Percentiles rank a stretch among this genome's conserved stretches.
Evolutionary conservation across 1,139 yeast species (phyloP).

Genomic region (Yamadazyma oceani): DNA sequence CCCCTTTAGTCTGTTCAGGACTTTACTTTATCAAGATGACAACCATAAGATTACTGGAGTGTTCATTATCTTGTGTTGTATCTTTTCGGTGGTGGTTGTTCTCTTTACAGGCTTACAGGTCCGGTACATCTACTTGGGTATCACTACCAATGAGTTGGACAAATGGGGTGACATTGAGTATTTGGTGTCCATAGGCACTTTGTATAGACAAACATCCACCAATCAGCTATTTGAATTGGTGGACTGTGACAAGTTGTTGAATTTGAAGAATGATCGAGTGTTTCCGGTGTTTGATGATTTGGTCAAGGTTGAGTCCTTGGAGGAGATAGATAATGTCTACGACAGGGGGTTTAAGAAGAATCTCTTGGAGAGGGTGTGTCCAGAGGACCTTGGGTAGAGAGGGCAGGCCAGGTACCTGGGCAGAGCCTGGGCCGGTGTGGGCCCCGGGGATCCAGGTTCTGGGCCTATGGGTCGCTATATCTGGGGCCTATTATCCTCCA

Average conservation of each 20-base stretch:
- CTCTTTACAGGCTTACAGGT: slow-evolving; percentile 65
- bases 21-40: slow-evolving; percentile 23
- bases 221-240: slow-evolving; percentile 23
- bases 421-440: too few relatives aligned
- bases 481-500: too few relatives aligned
- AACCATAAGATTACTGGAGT: slow-evolving; percentile 45
- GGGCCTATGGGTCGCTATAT: too few relatives aligned
- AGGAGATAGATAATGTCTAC: slow-evolving; percentile 60
- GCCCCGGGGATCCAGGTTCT: too few relatives aligned
- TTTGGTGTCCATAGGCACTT: slow-evolving; percentile 43
- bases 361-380: slow-evolving; percentile 17
- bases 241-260: slow-evolving; percentile 11
- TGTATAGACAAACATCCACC: slow-evolving; percentile 21
- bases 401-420: too few relatives aligned
- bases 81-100: slow-evolving; percentile 52
- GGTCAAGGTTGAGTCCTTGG: slow-evolving; percentile 9
- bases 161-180: slow-evolving; percentile 81
- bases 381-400: background rate
- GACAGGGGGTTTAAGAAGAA: slow-evolving; percentile 64
- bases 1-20: slow-evolving; percentile 26
- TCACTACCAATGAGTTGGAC: slow-evolving; percentile 84
- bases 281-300: slow-evolving; percentile 8
- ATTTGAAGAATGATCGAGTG: slow-evolving; percentile 13
- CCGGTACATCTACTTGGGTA: slow-evolving; percentile 68
- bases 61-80: slow-evolving; percentile 50